These are phyloP conservation scores for Jasminum sambac DNA, from an alignment of 257 asterid genomes.

Conservation along the genomic window DNA sequence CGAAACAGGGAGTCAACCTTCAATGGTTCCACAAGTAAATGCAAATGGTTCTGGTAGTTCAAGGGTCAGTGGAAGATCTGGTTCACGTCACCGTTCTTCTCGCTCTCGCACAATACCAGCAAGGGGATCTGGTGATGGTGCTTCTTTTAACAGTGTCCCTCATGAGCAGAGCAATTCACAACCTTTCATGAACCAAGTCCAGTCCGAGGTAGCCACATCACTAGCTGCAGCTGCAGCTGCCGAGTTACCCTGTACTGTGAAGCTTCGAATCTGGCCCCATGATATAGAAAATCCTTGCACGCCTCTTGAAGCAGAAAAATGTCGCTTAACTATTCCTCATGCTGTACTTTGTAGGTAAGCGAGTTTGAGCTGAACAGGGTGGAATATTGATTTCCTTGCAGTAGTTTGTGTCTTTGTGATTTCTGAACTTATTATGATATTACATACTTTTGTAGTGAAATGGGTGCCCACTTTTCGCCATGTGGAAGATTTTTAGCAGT, in stretches of 20 bases:
- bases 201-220: slow-evolving; percentile 82
- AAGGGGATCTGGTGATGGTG: slow-evolving; percentile 46
- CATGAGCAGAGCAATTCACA: slow-evolving; percentile 54
- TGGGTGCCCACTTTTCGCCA: slow-evolving; percentile 99
- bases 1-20: slow-evolving; percentile 45
- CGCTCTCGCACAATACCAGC: slow-evolving; percentile 49
- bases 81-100: slow-evolving; percentile 66
- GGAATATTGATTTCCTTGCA: slow-evolving; percentile 11
- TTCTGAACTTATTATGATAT: slow-evolving; percentile 23
- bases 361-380: slow-evolving; percentile 15
- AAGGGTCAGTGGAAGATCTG: slow-evolving; percentile 64
- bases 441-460: slow-evolving; percentile 56
- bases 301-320: slow-evolving; percentile 60
- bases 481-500: slow-evolving; percentile 96
- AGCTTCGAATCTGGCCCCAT: slow-evolving; percentile 92
- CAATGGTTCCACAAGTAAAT: slow-evolving; percentile 39
- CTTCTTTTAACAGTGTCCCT: slow-evolving; percentile 45
- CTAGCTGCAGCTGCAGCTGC: slow-evolving; percentile 94
- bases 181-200: slow-evolving; percentile 66
- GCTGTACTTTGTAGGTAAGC: slow-evolving; percentile 94
- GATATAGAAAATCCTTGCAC: slow-evolving; percentile 75
- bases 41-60: slow-evolving; percentile 47
- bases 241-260: slow-evolving; percentile 97
- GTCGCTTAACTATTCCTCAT: slow-evolving; percentile 86
- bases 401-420: slow-evolving; percentile 5